A percentile compares a stretch with the other conserved stretches of the same genome.
Evolutionary conservation across 2,329 filamentous ascomycete species (phyloP).

Genomic region (Verticillium tricorpus): DNA sequence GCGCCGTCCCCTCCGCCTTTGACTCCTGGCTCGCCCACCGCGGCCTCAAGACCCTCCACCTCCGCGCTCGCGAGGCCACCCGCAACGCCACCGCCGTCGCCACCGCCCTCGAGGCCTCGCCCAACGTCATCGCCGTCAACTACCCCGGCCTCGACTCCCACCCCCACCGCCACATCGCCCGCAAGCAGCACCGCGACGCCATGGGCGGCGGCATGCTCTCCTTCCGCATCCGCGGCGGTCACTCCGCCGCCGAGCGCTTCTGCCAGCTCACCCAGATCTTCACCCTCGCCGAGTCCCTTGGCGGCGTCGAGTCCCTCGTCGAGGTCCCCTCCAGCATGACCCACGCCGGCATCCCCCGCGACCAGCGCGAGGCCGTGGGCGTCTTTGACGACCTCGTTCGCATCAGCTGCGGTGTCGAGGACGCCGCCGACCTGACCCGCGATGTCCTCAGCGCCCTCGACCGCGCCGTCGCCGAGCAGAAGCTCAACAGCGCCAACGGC

Average conservation of each 20-base stretch:
- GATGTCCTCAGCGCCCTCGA: slow-evolving; percentile 84
- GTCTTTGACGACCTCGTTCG: slow-evolving; percentile 93
- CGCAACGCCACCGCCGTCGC: slow-evolving; percentile 78
- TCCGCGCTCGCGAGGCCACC: slow-evolving; percentile 81
- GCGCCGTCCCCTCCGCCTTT: slow-evolving; percentile 89
- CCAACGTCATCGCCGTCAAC: slow-evolving; percentile 84
- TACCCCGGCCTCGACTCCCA: slow-evolving; percentile 90
- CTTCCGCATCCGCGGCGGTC: slow-evolving; percentile 87
- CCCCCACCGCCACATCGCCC: slow-evolving; percentile 76
- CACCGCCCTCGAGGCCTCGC: slow-evolving; percentile 69
- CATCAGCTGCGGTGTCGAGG: slow-evolving; percentile 91
- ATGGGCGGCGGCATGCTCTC: slow-evolving; percentile 97
- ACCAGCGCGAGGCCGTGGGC: slow-evolving; percentile 85
- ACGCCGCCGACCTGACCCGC: slow-evolving; percentile 73
- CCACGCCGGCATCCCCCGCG: slow-evolving; percentile 88
- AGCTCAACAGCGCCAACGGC: slow-evolving; percentile 18
- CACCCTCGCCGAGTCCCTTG: slow-evolving; percentile 87
- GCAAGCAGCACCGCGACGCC: slow-evolving; percentile 88
- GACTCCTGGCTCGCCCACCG: slow-evolving; percentile 98
- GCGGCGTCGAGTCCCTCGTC: slow-evolving; percentile 86
- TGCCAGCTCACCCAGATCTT: slow-evolving; percentile 87
- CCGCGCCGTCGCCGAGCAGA: slow-evolving; percentile 51
- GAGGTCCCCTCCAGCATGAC: slow-evolving; percentile 97
- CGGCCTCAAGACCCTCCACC: slow-evolving; percentile 92
- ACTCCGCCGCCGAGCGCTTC: slow-evolving; percentile 83